Evolutionary conservation across 2,329 filamentous ascomycete species (phyloP).

Genomic region (Phymatotrichopsis omnivora): DNA sequence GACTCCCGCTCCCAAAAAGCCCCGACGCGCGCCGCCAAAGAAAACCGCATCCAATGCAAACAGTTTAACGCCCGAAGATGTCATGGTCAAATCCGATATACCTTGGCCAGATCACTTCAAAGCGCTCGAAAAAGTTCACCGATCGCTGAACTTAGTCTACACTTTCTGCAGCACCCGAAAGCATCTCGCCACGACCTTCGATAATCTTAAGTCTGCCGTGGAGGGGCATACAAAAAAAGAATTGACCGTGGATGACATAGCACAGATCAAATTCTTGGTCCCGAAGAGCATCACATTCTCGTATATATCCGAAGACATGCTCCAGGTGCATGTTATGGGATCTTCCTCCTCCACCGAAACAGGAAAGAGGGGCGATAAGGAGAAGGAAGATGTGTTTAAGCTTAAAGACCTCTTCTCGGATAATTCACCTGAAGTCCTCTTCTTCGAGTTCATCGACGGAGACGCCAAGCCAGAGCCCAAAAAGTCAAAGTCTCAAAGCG

Average conservation of each 20-base stretch:
- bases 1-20: conserved; percentile 7
- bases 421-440: conserved; percentile 52
- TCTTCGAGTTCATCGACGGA: conserved; percentile 88
- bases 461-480: conserved; percentile 62
- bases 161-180: conserved; percentile 93
- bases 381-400: conserved; percentile 26
- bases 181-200: conserved; percentile 82
- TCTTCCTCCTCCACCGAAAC: conserved; percentile 38
- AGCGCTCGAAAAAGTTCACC: conserved; percentile 62
- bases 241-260: conserved; percentile 66
- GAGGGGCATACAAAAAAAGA: conserved; percentile 67
- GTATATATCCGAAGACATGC: conserved; percentile 73
- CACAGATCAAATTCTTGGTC: conserved; percentile 65
- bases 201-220: conserved; percentile 74
- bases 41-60: background rate
- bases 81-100: conserved; percentile 6
- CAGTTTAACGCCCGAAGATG: background rate
- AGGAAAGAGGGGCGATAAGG: conserved; percentile 29
- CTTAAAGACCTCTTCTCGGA: conserved; percentile 26
- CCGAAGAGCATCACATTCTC: conserved; percentile 71
- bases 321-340: conserved; percentile 69
- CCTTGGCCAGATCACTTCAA: conserved; percentile 67
- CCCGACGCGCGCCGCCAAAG: conserved; percentile 1
- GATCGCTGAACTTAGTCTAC: conserved; percentile 81
- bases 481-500: conserved; percentile 44